phyloP scores from a whole-genome alignment of 139 green algal species.

The Chlorella sorokiniana region DNA sequence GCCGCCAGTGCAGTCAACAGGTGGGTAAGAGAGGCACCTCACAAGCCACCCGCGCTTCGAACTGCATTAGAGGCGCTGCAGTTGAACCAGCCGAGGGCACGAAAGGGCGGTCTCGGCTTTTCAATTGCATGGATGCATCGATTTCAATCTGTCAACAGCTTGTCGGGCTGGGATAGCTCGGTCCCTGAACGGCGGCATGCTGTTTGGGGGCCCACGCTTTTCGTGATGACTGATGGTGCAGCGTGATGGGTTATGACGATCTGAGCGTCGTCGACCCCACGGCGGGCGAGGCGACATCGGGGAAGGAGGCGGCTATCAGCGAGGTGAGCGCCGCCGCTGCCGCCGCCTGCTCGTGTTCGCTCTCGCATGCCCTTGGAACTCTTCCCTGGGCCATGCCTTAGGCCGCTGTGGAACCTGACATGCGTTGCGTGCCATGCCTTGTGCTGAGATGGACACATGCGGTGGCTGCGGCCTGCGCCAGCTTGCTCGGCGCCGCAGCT shows the following conservation, averaged over 20 bases:
- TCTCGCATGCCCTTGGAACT: too few species aligned
- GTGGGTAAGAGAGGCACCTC: constrained; percentile 16
- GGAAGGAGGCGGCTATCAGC: constrained; percentile 27
- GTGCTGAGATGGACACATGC: not conserved
- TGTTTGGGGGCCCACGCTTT: not conserved
- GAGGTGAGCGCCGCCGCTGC: constrained; percentile 30
- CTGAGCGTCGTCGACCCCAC: constrained; percentile 66
- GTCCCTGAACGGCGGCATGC: not conserved
- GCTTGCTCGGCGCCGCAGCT: not conserved
- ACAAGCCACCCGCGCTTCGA: not conserved
- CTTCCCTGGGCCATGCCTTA: not conserved
- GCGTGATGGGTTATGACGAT: constrained; percentile 65
- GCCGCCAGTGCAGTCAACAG: constrained; percentile 50
- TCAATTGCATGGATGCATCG: too few species aligned
- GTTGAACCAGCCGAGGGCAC: not conserved
- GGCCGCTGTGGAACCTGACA: not conserved
- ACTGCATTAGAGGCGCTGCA: not conserved
- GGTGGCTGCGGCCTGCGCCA: not conserved
- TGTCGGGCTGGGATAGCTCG: not conserved
- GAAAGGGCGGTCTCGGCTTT: not conserved
- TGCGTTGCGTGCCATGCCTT: not conserved
- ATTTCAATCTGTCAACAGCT: too few species aligned
- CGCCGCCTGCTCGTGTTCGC: not conserved
- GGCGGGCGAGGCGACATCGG: constrained; percentile 41
- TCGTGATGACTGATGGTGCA: constrained; percentile 14